Evolutionary conservation across 1,284 basidiomycete species (phyloP), one percentile per base, ranked within the genome.

Genomic region (Rhizoctonia solani): DNA sequence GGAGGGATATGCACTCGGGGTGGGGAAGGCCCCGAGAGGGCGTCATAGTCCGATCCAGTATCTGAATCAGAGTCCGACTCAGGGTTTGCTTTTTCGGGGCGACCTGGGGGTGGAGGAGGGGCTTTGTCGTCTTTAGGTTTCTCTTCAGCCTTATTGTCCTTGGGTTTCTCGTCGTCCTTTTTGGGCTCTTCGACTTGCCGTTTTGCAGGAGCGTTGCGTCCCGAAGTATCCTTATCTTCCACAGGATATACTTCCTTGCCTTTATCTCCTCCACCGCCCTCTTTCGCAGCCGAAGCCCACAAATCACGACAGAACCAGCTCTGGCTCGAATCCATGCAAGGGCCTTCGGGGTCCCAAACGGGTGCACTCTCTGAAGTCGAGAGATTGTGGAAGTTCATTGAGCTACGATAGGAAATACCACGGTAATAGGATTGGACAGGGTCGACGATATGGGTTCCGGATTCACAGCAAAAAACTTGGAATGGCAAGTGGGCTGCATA

Each of bases 391-490:
- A 86, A 90, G 72, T 89, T 84, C 4, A 76, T 79, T 1, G 92
- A 93, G 0, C 90, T 84, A 52, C 93, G 89, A 75, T 98, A 98
- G 1, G 75, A 74, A 71, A 98, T 85, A 41, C 90, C 92, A 42
- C 86, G 84, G 80, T 98, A 98, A 80, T 97, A 98, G 0, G 92
- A 92, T 76, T 96, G 93, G 30, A 83, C 84, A 13, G 95, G 95
- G 76, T 98, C 95, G 71, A 98, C 88, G 73, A 98, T 87, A 75
- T 97, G 95, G 0, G 93, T 94, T 2, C 95, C 95, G 1, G 93
- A 91, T 79, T 97, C 95, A 79, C 95, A 98, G 80, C 95, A 98
- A 79, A 95, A 97, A 13, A 92, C 93, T 76, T 98, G 95, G 82
- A 97, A 97, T 1, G 95, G 95, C 0, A 97, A 83, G 75, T 98